phyloP scores from a whole-genome alignment of 2,329 filamentous ascomycete genomes.

The Fusarium xyrophilum region DNA sequence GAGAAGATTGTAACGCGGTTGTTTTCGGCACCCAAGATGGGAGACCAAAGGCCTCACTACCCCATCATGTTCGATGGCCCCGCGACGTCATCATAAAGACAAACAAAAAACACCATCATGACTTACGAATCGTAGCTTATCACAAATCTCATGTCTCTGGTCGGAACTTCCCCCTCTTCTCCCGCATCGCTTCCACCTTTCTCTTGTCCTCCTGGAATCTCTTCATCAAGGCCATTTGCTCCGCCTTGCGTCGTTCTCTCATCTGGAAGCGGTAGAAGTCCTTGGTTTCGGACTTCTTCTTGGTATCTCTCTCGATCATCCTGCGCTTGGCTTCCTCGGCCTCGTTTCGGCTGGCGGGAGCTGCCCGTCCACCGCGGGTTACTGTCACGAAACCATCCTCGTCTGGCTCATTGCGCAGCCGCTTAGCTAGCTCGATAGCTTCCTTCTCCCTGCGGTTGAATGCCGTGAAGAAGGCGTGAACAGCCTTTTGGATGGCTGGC shows the following conservation, averaged over 20 bases:
- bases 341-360: constrained; percentile 77
- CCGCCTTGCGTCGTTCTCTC: constrained; percentile 77
- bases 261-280: constrained; percentile 88
- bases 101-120: constrained; percentile 5
- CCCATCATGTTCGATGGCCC: constrained; percentile 55
- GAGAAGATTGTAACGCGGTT: constrained; percentile 74
- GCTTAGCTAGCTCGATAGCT: constrained; percentile 66
- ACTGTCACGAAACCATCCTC: constrained; percentile 97
- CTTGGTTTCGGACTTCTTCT: constrained; percentile 68
- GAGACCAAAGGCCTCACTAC: constrained; percentile 34
- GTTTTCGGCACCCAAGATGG: constrained; percentile 61
- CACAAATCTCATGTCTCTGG: constrained; percentile 52
- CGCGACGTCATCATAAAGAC: constrained; percentile 59
- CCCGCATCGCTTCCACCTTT: constrained; percentile 75
- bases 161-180: constrained; percentile 68
- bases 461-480: constrained; percentile 86
- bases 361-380: constrained; percentile 74
- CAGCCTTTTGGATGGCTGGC: constrained; percentile 69
- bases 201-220: constrained; percentile 78
- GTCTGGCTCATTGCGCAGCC: constrained; percentile 80
- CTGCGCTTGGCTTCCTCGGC: constrained; percentile 65
- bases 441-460: constrained; percentile 76
- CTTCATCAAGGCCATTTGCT: constrained; percentile 71
- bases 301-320: constrained; percentile 68
- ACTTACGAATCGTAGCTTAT: constrained; percentile 15